Base-by-base conservation (phyloP, 2,329 filamentous ascomycete genomes). In the Stagonosporopsis rhizophila region DNA sequence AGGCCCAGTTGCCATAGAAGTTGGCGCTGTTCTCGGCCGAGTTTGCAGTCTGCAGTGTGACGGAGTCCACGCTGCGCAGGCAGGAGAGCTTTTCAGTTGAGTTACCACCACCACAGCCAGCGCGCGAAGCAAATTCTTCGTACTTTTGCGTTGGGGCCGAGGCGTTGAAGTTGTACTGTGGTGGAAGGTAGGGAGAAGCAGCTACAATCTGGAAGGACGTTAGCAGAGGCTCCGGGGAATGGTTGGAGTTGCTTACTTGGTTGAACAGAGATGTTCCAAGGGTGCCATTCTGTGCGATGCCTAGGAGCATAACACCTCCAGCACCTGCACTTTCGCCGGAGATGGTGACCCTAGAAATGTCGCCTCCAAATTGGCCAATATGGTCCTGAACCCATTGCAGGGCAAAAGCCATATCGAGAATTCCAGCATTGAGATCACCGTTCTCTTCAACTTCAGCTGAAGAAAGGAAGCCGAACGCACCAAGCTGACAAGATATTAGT, bases 151-250 rank as follows among this genome's bases (percentile, higher is more conserved):
- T 78, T 0, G 82, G 80, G 14, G 79, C 67, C 7, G 71, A 68
- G 15, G 78, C 80, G 44, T 80, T 71, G 61, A 79, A 83, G 15
- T 73, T 72, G 65, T 84, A 85, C 59, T 85, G 81, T 48, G 81
- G 80, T 0, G 83, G 82, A 12, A 83, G 75, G 60, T 83, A 87
- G 0, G 84, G 83, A 8, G 77, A 80, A 2, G 77, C 75, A 7
- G 80, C 45, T n/a, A 67, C 58, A 11, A 56, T 48, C 58, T 67
- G 28, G 11, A 3, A 22, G 8, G 20, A 0, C 2, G 49, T 60
- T 32, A 61, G 38, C 4, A 19, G 12, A 4, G n/a, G 8, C 9
- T 25, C 7, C 17, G 9, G 30, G 23, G 5, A 19, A 7, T 4
- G 11, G 17, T 2, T 14, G 17, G 14, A 4, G 17, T 8, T 58